Evolutionary conservation across 1,284 basidiomycete genomes (phyloP), one percentile per base, ranked within the genome.

Genomic region (Ganoderma meredithae): DNA sequence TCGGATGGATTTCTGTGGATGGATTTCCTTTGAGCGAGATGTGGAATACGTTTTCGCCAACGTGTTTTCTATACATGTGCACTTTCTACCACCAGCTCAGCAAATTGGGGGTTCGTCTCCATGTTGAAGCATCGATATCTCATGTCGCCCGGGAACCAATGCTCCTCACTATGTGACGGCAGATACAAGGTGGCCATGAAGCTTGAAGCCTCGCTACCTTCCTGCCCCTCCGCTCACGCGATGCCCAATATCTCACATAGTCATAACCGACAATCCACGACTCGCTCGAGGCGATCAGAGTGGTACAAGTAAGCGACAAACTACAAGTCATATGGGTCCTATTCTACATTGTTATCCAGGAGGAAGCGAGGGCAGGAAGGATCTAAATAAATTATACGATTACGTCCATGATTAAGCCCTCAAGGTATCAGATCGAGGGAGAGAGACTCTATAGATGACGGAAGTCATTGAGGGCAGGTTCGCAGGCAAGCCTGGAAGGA

Each of bases 401-500:
- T 52, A 49, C 15, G 55, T 33, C 41, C 56, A 39, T 33, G 9
- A 25, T 12, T 55, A 55, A 8, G 31, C 17, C 33, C 31, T 55
- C 52, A 12, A 33, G 17, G 27, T 27, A 22, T 55, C 15, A 55
- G 13, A 53, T 7, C 2, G 2, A 17, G 10, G 27, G 27, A 53
- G 31, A 31, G 31, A 19, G 31, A 55, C 8, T 55, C 25, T 55
- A 31, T 25, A 33, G 31, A 55, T 55, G 27, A 55, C 27, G 31
- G 27, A 55, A 55, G 31, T 55, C 31, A 31, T 33, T 15, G 31
- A 27, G 27, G 27, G 52, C 22, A 40, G 22, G 58, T 27, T 60
- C 39, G 58, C 39, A 25, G 19, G 77, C 76, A 15, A 82, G 69
- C 59, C 79, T 79, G 33, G 78, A 74, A 41, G 82, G 76, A 36